A percentile compares a stretch with the other conserved stretches of the same genome.
Conservation (phyloP, 352 stramenopile genomes). For the Globisporangium mamillatum region DNA sequence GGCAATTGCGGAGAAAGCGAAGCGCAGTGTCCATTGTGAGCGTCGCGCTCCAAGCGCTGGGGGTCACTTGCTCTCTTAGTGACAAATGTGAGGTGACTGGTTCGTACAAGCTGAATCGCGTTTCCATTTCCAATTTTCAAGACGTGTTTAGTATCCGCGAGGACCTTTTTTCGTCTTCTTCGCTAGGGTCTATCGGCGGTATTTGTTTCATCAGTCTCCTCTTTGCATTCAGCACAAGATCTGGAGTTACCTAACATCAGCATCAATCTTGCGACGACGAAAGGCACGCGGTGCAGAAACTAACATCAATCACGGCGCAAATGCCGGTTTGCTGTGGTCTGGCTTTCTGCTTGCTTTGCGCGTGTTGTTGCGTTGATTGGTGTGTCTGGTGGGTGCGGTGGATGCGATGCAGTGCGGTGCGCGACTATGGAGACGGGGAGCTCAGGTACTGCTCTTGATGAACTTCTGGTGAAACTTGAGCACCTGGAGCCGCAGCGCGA, state of each 20-base stretch:
- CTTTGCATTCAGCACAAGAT: not conserved
- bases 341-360: not conserved
- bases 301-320: not conserved
- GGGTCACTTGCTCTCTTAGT: not conserved
- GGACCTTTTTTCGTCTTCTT: not conserved
- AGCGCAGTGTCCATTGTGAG: not conserved
- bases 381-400: not conserved
- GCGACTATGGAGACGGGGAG: not conserved
- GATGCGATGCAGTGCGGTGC: not conserved
- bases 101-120: not conserved
- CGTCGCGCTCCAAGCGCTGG: not conserved
- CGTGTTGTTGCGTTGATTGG: not conserved
- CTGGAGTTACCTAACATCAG: not conserved
- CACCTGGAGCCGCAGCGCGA: conserved; percentile 48
- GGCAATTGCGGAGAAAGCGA: not conserved
- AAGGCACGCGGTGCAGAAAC: not conserved
- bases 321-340: not conserved
- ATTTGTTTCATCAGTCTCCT: not conserved
- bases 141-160: not conserved
- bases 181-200: not conserved
- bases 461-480: conserved; percentile 54
- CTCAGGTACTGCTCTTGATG: conserved; percentile 26
- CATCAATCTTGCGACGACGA: not conserved
- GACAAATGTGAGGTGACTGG: not conserved
- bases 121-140: not conserved